phyloP scores from a whole-genome alignment of 2,329 filamentous ascomycete species.

The Apiospora arundinis region DNA sequence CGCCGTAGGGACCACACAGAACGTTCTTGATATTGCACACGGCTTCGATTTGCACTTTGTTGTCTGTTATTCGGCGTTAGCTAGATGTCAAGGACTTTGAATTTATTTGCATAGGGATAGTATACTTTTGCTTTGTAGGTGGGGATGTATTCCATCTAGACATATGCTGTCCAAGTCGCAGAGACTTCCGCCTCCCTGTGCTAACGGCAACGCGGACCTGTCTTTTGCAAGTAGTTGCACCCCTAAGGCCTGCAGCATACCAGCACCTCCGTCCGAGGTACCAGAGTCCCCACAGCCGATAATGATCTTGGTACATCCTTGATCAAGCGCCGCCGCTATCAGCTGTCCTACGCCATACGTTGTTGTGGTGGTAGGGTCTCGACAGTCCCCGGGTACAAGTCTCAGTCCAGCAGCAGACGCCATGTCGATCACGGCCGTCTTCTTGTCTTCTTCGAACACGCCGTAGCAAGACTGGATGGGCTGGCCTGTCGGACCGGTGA shows the following conservation, averaged over 20 bases:
- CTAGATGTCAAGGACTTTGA: neutral
- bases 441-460: conserved; percentile 42
- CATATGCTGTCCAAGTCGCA: conserved; percentile 46
- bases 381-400: conserved; percentile 50
- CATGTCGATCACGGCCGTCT: conserved; percentile 58
- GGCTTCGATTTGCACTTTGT: conserved; percentile 49
- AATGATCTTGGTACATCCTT: conserved; percentile 52
- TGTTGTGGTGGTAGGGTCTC: conserved; percentile 55
- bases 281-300: conserved; percentile 61
- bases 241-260: conserved; percentile 61
- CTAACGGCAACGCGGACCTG: conserved; percentile 45
- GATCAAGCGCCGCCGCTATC: conserved; percentile 51
- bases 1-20: conserved; percentile 54
- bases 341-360: conserved; percentile 59
- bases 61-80: neutral
- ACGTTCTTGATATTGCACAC: conserved; percentile 59
- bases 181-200: conserved; percentile 49
- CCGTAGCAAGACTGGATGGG: conserved; percentile 53
- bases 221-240: conserved; percentile 48
- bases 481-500: conserved; percentile 52
- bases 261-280: conserved; percentile 58
- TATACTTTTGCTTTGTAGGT: conserved; percentile 35
- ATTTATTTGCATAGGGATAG: neutral
- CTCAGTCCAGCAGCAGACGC: conserved; percentile 58
- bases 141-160: conserved; percentile 45